Evolutionary conservation across 2,329 filamentous ascomycete species (phyloP).

Genomic region (Sphaerulina musiva): DNA sequence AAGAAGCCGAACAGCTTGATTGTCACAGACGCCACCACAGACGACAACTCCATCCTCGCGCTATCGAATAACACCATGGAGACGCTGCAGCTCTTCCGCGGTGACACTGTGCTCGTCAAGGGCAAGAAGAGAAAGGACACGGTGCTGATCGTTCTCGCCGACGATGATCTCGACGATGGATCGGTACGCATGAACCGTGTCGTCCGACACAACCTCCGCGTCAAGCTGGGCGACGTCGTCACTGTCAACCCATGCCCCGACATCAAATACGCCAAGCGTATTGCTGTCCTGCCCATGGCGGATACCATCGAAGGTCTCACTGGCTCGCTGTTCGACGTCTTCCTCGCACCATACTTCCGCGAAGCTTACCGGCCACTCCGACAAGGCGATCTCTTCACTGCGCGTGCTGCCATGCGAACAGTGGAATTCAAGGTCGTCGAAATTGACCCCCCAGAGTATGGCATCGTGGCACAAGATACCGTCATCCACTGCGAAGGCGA

Average conservation of each 20-base stretch:
- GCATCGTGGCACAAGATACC: conserved; percentile 97
- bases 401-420: conserved; percentile 95
- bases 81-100: conserved; percentile 93
- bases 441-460: conserved; percentile 95
- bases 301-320: conserved; percentile 97
- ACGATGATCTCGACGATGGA: conserved; percentile 96
- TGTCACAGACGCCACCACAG: conserved; percentile 96
- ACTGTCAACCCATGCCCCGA: conserved; percentile 96
- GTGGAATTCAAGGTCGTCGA: conserved; percentile 99
- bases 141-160: conserved; percentile 91
- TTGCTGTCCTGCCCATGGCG: conserved; percentile 94
- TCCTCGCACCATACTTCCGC: conserved; percentile 98
- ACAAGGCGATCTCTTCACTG: conserved; percentile 96
- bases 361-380: conserved; percentile 96
- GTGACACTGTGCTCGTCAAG: conserved; percentile 94
- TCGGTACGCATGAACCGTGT: conserved; percentile 97
- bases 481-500: conserved; percentile 98
- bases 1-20: conserved; percentile 99
- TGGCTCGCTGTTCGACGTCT: conserved; percentile 96
- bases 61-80: conserved; percentile 99
- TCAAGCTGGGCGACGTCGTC: conserved; percentile 97
- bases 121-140: conserved; percentile 99
- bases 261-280: conserved; percentile 99
- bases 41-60: conserved; percentile 99
- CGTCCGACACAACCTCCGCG: conserved; percentile 93